Evolutionary conservation across 1,284 basidiomycete genomes (phyloP), one percentile per base, ranked within the genome.

Genomic region (Wallemia mellicola): DNA sequence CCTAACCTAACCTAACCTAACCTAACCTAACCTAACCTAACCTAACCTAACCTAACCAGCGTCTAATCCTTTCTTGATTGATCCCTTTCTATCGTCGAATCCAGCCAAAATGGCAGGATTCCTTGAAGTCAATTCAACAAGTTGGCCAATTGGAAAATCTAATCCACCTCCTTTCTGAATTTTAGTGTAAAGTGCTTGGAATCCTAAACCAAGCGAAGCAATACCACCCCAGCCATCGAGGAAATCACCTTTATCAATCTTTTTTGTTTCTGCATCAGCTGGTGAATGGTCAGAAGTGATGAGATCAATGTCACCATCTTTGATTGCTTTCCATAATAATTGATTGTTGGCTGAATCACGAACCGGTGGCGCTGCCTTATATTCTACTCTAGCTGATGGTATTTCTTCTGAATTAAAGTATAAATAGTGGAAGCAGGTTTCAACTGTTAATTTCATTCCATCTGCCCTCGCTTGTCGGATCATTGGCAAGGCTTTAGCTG

Each of bases 311-410:
- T 79, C 75, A 1, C 84, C 86, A 59, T 82, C 79, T 60, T 76
- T 69, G 59, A 94, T 69, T 0, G 83, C 87, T n/a, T 76, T 74
- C 83, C 86, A 86, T 2, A 94, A 72, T 48, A 69, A 67, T 55
- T 82, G 78, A 62, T 80, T 75, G 69, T 94, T 95, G 1, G 67
- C 69, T 15, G 73, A 71, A 57, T 79, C 77, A 54, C 89, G 78
- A 63, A 95, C 83, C 2, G 89, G 89, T n/a, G 89, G 89, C 70
- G 86, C 91, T 67, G 88, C 94, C 68, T 95, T 94, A 77, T 83
- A 86, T 68, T 86, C 80, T 33, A 83, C 79, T 22, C 71, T 77
- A 1, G 82, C 81, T 61, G 75, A 69, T 2, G 84, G 86, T 58
- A 74, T 70, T 22, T 67, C 65, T 61, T 71, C 71, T 5, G 68